Base-by-base conservation (phyloP, 176 grass and related monocot genomes). In the Zoysia japonica region DNA sequence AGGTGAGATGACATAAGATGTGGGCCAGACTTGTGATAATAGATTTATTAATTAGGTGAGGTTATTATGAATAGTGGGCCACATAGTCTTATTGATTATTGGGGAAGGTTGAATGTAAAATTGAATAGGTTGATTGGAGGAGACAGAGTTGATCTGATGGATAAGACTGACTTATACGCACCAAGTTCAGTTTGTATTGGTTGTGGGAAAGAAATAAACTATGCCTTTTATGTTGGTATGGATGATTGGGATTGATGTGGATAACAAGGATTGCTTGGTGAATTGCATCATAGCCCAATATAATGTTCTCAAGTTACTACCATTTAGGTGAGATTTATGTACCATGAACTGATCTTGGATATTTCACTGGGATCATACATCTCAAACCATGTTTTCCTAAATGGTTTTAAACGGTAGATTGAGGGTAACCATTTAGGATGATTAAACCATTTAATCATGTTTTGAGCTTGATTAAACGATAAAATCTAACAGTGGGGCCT, bases 251-350 rank as follows among this genome's bases (percentile, higher is more conserved):
- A 67, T 0, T 28, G 28, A 28, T 28, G 28, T 41, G 49, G 10
- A 15, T 7, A 71, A 50, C 46, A 38, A 36, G 2, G n/a, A 14
- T 36, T 53, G 20, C 37, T 50, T 57, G 39, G 12, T 28, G n/a
- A 60, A 28, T 47, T 62, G 4, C 2, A 76, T 47, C 5, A 47
- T 77, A 14, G 14, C 17, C 5, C 35, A n/a, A 48, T 49, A 52
- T 65, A 65, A 77, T 11, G 28, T 64, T 77, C 19, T 67, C 17
- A 46, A 20, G 40, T 35, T 68, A 14, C 77, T 17, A 68, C 17
- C 35, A 44, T 61, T 42, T 70, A 11, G 7, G 41, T 80, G 68
- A 65, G 15, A 38, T 36, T 55, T 55, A 47, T 69, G 9, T 20
- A 36, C n/a, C 12, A 15, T 44, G 6, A 7, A 79, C 2, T 57